Percentiles rank a stretch among this genome's conserved stretches.
phyloP scores from a whole-genome alignment of 2,329 filamentous ascomycete species.

The Cryphonectria nitschkei region DNA sequence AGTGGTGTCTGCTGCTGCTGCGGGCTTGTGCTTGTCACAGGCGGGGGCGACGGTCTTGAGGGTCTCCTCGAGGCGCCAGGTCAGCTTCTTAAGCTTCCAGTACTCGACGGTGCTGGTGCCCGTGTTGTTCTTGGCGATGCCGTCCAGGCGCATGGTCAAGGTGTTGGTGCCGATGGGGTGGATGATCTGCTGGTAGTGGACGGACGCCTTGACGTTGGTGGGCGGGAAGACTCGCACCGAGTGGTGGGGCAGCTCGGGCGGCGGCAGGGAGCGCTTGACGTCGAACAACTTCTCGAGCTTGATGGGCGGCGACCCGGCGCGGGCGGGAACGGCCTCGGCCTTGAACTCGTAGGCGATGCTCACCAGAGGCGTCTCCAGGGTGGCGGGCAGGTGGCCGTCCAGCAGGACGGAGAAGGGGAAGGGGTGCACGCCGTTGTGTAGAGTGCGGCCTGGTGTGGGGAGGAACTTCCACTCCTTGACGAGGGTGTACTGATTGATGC shows the following conservation, averaged over 20 bases:
- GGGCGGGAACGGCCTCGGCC: slow-evolving; percentile 64
- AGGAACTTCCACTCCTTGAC: slow-evolving; percentile 82
- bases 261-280: slow-evolving; percentile 75
- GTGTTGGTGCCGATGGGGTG: slow-evolving; percentile 84
- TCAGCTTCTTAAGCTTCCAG: slow-evolving; percentile 89
- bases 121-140: slow-evolving; percentile 73
- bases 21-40: slow-evolving; percentile 74
- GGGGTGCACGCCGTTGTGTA: slow-evolving; percentile 66
- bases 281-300: slow-evolving; percentile 70
- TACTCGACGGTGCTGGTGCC: slow-evolving; percentile 72
- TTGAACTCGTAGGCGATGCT: slow-evolving; percentile 79
- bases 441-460: slow-evolving; percentile 51
- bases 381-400: slow-evolving; percentile 82
- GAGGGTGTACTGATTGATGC: slow-evolving; percentile 71
- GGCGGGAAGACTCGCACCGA: slow-evolving; percentile 94
- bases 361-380: slow-evolving; percentile 73
- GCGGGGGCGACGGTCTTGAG: slow-evolving; percentile 78
- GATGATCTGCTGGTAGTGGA: slow-evolving; percentile 80
- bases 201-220: slow-evolving; percentile 86
- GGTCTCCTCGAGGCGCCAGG: slow-evolving; percentile 91
- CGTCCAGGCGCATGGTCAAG: slow-evolving; percentile 79
- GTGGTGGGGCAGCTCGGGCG: slow-evolving; percentile 80
- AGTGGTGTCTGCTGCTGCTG: slow-evolving; percentile 43
- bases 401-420: slow-evolving; percentile 91
- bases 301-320: slow-evolving; percentile 50